A percentile compares a stretch with the other conserved stretches of the same genome.
These are phyloP conservation scores for Bodo saltans DNA, from an alignment of 78 protist species.

Conservation along the genomic window DNA sequence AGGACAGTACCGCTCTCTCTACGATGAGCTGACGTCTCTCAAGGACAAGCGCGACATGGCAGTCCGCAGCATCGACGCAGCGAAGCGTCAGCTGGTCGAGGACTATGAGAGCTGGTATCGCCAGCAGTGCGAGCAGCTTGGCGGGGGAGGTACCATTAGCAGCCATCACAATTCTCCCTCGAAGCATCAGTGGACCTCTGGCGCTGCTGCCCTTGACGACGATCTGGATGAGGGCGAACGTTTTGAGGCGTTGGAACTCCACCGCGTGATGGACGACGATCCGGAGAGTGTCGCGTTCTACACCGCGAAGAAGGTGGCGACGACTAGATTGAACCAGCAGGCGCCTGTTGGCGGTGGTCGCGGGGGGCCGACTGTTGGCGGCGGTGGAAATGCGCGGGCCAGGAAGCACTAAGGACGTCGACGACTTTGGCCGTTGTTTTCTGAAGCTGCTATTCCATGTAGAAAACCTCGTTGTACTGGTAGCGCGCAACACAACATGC, in stretches of 20 bases:
- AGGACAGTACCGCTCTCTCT: neutral
- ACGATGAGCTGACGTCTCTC: neutral
- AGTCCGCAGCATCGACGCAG: neutral
- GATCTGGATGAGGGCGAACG: conserved; percentile 11
- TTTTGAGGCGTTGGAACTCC: conserved; percentile 16
- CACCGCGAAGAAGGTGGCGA: neutral
- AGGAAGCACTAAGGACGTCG: no score
- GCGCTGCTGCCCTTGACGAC: neutral
- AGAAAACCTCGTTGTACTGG: no score
- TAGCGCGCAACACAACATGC: no score
- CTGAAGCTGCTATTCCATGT: no score
- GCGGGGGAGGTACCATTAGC: neutral
- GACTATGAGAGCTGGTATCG: conserved; percentile 27
- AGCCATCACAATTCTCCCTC: neutral
- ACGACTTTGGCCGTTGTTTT: no score
- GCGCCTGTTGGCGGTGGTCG: no score
- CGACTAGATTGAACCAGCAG: no score
- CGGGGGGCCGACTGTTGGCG: no score
- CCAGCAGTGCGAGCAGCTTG: neutral
- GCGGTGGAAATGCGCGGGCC: no score
- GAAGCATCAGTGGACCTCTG: neutral
- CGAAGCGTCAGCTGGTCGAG: conserved; percentile 12
- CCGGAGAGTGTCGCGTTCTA: conserved; percentile 26
- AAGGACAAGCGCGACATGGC: neutral
- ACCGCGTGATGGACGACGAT: conserved; percentile 18